phyloP scores from a whole-genome alignment of 768 basidiomycete genomes.

The Tephrocybe sp. region DNA sequence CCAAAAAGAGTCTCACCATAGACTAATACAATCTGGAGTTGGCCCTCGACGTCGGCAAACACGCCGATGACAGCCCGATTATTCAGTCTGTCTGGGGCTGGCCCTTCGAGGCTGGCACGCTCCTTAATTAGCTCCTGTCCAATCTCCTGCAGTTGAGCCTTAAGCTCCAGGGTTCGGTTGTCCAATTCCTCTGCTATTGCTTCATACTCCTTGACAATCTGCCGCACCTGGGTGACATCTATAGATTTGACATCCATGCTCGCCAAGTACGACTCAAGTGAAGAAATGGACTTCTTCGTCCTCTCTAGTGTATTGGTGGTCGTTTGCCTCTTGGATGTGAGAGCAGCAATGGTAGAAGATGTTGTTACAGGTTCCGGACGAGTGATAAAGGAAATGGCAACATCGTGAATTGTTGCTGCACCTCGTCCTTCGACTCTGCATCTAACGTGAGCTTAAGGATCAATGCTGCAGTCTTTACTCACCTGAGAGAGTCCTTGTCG shows the following conservation, averaged over 20 bases:
- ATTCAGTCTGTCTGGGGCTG: constrained; percentile 23
- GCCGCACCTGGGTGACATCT: constrained; percentile 25
- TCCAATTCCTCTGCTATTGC: constrained; percentile 33
- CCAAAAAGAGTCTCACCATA: constrained; percentile 31
- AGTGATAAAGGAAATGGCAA: constrained; percentile 29
- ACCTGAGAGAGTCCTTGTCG: constrained; percentile 42
- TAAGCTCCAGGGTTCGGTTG: constrained; percentile 26
- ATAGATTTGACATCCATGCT: constrained; percentile 34
- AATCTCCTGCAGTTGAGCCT: constrained; percentile 23
- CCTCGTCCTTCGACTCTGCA: constrained; percentile 45
- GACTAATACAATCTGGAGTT: constrained; percentile 37
- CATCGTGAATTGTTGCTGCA: constrained; percentile 47
- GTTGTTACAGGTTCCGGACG: constrained; percentile 19
- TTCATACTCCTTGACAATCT: constrained; percentile 34
- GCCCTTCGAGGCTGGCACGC: constrained; percentile 15
- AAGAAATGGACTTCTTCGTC: constrained; percentile 23
- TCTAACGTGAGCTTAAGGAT: background rate
- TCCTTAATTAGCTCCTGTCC: constrained; percentile 26
- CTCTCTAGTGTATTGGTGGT: constrained; percentile 31
- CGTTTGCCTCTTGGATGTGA: constrained; percentile 24
- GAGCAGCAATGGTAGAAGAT: constrained; percentile 25
- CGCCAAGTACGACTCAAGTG: constrained; percentile 34
- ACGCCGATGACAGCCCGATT: constrained; percentile 32
- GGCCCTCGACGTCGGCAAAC: constrained; percentile 35
- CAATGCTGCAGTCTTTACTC: constrained; percentile 1